Evolutionary conservation across 495 filamentous ascomycete species (phyloP), one percentile per base, ranked within the genome.

Genomic region (Trichoderma reesei): DNA sequence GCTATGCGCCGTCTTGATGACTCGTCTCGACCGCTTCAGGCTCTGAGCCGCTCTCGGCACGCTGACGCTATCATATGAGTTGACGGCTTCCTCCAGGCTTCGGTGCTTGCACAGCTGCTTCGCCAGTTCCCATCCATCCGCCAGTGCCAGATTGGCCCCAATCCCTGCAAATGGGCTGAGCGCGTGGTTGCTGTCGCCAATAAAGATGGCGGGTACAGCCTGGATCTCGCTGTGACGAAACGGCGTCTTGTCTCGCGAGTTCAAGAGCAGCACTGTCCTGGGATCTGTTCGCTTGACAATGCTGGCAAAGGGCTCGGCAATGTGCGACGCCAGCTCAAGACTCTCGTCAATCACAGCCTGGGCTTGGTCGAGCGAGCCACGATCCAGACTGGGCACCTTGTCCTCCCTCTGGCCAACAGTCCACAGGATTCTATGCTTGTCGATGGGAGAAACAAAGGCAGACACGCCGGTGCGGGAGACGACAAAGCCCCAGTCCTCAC

Each of bases 141-240:
- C 72, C 41, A 79, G 64, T 6, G 77, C 77, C 33, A 79, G 37
- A 62, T 76, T 78, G 10, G 74, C 77, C 6, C 77, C 77, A 62
- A 72, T 73, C 14, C 75, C 75, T n/a, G 75, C 77, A 68, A 78
- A 80, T 2, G 76, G 72, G 54, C 70, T 75, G 20, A 80, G 73
- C 2, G 75, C 76, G 62, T 80, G 78, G 64, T 78, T 79, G 42
- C 67, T 66, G 59, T 80, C 76, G 1, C 78, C 78, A 33, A 80
- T 70, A 62, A 78, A 80, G 18, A 78, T 62, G 14, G 76, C 69
- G 3, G 63, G 61, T 14, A 46, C 16, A 33, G 56, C 61, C 0
- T 38, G 16, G 20, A 54, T 65, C 6, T 42, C 34, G 60, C 70
- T 64, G 63, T 79, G 74, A 11, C 56, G 6, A 37, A 79, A 75